phyloP scores from a whole-genome alignment of 1,284 basidiomycete species.

The Irpex sp. region DNA sequence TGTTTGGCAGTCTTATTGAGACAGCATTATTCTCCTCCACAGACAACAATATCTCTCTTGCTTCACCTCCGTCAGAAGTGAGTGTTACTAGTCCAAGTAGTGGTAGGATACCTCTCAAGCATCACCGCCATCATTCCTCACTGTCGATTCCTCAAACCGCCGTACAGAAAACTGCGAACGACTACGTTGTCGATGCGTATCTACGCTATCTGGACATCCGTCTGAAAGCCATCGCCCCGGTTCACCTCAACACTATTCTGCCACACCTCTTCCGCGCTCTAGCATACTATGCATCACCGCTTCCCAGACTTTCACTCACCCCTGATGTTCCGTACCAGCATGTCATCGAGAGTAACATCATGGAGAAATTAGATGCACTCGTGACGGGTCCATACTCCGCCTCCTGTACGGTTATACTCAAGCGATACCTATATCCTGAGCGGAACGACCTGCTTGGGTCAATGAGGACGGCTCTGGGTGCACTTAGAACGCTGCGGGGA shows the following conservation, averaged over 20 bases:
- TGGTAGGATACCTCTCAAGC: constrained; percentile 32
- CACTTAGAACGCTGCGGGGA: constrained; percentile 61
- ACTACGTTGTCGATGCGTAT: constrained; percentile 60
- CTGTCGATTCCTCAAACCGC: constrained; percentile 35
- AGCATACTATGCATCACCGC: constrained; percentile 56
- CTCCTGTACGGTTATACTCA: constrained; percentile 59
- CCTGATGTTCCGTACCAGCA: constrained; percentile 33
- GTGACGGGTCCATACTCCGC: constrained; percentile 63
- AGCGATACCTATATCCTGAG: constrained; percentile 41
- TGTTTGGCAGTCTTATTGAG: constrained; percentile 58
- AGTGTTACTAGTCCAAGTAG: constrained; percentile 24
- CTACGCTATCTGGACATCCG: constrained; percentile 59
- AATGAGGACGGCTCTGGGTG: constrained; percentile 55
- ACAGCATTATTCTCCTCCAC: constrained; percentile 42
- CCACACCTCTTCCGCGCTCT: constrained; percentile 68
- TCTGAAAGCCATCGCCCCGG: constrained; percentile 51
- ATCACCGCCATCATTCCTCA: constrained; percentile 57
- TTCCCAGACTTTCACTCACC: constrained; percentile 59
- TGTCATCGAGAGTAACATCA: constrained; percentile 50
- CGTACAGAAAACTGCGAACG: constrained; percentile 39
- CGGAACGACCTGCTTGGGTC: constrained; percentile 20
- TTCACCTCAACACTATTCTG: constrained; percentile 52
- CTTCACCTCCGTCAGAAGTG: constrained; percentile 23
- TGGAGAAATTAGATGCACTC: constrained; percentile 50
- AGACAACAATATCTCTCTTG: constrained; percentile 20